A percentile compares a stretch with the other conserved stretches of the same genome.
Conservation (phyloP, 495 filamentous ascomycete species). For the Halenospora varia region DNA sequence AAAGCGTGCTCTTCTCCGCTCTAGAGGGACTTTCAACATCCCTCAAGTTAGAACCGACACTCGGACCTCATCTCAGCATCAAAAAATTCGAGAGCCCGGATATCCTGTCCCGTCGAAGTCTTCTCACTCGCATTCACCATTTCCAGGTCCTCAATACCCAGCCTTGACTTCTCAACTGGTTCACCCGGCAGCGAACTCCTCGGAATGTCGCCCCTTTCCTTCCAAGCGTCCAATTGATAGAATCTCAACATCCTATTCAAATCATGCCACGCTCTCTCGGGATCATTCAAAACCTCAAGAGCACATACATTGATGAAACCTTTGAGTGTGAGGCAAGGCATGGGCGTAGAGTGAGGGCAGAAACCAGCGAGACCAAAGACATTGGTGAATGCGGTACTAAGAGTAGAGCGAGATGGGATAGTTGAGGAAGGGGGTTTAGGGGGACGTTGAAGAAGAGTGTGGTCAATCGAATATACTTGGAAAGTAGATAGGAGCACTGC, state of each 20-base stretch:
- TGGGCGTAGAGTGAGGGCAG: background rate
- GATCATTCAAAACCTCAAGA: background rate
- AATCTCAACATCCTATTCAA: background rate
- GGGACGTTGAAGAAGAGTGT: background rate
- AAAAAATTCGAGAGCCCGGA: too few species aligned
- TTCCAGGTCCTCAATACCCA: too few species aligned
- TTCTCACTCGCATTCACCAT: too few species aligned
- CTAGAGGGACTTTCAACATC: too few species aligned
- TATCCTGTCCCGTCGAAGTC: too few species aligned
- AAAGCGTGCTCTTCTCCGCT: too few species aligned
- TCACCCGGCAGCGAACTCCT: conserved; percentile 21
- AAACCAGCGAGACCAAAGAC: background rate
- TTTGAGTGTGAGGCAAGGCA: conserved; percentile 2
- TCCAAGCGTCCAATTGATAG: conserved; percentile 5
- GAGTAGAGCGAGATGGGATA: background rate
- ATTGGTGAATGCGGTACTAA: background rate
- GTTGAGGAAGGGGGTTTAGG: background rate
- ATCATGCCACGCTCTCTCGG: background rate
- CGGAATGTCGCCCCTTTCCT: conserved; percentile 5
- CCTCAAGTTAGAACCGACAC: too few species aligned
- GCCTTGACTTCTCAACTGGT: conserved; percentile 49
- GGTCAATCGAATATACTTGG: background rate
- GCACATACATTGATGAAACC: conserved; percentile 2
- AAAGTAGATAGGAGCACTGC: background rate
- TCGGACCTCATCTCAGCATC: too few species aligned